phyloP scores from a whole-genome alignment of 2,329 filamentous ascomycete genomes.

The Zalaria sp. region DNA sequence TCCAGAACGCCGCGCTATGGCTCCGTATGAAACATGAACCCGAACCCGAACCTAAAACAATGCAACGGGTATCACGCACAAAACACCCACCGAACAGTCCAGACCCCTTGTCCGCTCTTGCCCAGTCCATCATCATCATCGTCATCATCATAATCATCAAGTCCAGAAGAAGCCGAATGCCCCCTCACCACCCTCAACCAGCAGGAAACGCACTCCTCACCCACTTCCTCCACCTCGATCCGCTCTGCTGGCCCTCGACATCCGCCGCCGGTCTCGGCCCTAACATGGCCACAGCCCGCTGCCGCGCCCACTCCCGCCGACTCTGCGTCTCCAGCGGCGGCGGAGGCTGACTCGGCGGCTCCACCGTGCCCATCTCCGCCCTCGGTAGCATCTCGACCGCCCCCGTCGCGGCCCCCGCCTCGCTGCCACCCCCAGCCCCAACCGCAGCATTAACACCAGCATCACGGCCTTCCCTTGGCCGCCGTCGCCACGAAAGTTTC shows the following conservation, averaged over 20 bases:
- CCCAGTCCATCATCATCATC: too few relatives aligned
- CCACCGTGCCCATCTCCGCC: slow-evolving; percentile 4
- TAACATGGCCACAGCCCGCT: slow-evolving; percentile 29
- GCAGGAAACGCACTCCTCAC: slow-evolving; percentile 12
- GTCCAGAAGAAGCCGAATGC: too few relatives aligned
- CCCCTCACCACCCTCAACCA: too few relatives aligned
- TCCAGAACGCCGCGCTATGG: too few relatives aligned
- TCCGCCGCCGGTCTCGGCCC: slow-evolving; percentile 14
- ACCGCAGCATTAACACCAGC: too few relatives aligned
- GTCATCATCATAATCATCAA: too few relatives aligned
- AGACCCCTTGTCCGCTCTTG: too few relatives aligned
- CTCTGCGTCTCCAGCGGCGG: slow-evolving; percentile 7
- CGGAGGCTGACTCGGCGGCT: background rate
- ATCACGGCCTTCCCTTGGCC: background rate
- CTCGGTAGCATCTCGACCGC: slow-evolving; percentile 5
- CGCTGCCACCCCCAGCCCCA: background rate
- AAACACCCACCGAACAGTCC: too few relatives aligned
- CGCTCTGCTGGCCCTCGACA: slow-evolving; percentile 15
- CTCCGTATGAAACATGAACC: too few relatives aligned
- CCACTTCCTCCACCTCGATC: background rate
- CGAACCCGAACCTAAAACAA: too few relatives aligned
- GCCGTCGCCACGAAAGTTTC: background rate
- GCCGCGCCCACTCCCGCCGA: slow-evolving; percentile 30
- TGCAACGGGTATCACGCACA: too few relatives aligned
- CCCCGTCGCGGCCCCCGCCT: background rate